phyloP scores from a whole-genome alignment of 352 stramenopile genomes.

The Thraustochytrium striatum region DNA sequence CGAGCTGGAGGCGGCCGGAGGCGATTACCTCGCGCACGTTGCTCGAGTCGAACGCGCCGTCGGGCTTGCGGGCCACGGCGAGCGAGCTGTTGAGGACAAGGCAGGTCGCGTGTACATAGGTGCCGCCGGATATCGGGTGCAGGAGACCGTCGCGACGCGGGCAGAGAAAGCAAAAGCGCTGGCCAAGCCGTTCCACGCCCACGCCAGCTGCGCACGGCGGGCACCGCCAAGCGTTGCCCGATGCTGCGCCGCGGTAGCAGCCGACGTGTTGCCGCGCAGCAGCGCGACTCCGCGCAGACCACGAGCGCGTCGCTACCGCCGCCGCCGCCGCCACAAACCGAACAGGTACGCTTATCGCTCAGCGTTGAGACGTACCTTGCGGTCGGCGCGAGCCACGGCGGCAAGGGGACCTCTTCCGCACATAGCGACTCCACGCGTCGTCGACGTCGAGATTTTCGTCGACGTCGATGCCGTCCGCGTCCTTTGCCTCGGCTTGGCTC shows the following conservation, averaged over 20 bases:
- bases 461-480: no score
- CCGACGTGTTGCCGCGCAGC: not conserved
- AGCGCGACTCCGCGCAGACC: not conserved
- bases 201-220: not conserved
- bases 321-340: not conserved
- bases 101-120: conserved; percentile 8
- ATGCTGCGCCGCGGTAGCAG: not conserved
- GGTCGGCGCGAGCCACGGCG: not conserved
- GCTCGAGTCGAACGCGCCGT: no score
- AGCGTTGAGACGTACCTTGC: not conserved
- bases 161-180: conserved; percentile 6
- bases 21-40: no score
- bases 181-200: not conserved
- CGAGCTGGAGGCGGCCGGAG: no score
- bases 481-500: no score
- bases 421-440: not conserved
- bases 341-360: not conserved
- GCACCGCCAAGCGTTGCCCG: not conserved
- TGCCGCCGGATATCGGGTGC: not conserved
- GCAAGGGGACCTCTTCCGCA: conserved; percentile 19
- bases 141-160: not conserved
- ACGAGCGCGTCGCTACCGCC: not conserved
- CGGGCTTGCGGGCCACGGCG: no score
- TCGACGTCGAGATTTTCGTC: not conserved
- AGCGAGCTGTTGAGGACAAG: no score